Percentiles rank a stretch among this genome's conserved stretches.
Evolutionary conservation across 1,284 basidiomycete genomes (phyloP).

Genomic region (Microbotryum saponariae): DNA sequence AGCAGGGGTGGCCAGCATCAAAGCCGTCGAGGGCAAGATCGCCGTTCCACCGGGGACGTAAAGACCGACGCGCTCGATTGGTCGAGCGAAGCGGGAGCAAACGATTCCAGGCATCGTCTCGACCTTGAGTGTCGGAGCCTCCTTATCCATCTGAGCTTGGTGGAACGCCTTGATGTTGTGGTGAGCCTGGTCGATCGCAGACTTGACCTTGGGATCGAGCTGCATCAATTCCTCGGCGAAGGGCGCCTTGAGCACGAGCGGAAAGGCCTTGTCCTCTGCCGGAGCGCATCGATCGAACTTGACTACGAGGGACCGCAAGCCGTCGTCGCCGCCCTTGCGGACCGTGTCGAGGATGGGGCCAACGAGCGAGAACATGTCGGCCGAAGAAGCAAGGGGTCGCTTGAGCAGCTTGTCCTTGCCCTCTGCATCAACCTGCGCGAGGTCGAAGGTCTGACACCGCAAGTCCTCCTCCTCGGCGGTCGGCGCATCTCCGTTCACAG

Average conservation of each 20-base stretch:
- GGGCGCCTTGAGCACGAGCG: constrained; percentile 45
- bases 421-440: constrained; percentile 51
- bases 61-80: constrained; percentile 88
- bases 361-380: constrained; percentile 91
- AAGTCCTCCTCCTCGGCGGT: constrained; percentile 22
- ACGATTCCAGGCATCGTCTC: constrained; percentile 98
- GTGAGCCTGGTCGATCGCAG: constrained; percentile 88
- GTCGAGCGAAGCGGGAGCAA: constrained; percentile 84
- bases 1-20: constrained; percentile 97
- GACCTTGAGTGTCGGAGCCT: constrained; percentile 58
- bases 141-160: constrained; percentile 65
- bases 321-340: constrained; percentile 72
- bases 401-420: constrained; percentile 66
- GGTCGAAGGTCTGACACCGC: constrained; percentile 41
- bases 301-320: constrained; percentile 79
- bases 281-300: constrained; percentile 78
- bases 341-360: constrained; percentile 90
- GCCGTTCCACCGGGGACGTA: constrained; percentile 98
- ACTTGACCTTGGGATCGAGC: constrained; percentile 55
- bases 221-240: constrained; percentile 47
- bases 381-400: constrained; percentile 83
- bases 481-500: constrained; percentile 9
- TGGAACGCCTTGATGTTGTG: constrained; percentile 87
- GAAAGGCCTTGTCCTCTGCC: constrained; percentile 54
- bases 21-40: constrained; percentile 87